Conservation (phyloP, 257 asterid genomes). For the Fraxinus cuspidata region DNA sequence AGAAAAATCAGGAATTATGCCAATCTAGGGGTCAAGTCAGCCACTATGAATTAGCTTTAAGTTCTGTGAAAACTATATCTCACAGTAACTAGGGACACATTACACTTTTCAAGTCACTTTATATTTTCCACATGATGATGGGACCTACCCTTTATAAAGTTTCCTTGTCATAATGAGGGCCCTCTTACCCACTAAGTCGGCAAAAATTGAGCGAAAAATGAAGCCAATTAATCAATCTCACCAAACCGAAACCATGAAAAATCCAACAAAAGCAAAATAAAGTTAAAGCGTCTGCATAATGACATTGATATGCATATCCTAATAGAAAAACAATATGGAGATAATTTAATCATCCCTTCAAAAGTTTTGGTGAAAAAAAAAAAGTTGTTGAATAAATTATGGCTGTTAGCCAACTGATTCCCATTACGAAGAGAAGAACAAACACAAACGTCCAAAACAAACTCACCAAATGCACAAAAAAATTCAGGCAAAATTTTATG, state of each 20-base stretch:
- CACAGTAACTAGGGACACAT: conserved; percentile 29
- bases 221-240: conserved; percentile 41
- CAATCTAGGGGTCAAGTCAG: conserved; percentile 36
- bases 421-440: conserved; percentile 3
- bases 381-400: conserved; percentile 11
- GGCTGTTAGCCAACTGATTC: background rate
- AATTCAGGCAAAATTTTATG: background rate
- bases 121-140: conserved; percentile 34
- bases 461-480: background rate
- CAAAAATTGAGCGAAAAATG: conserved; percentile 20
- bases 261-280: conserved; percentile 24
- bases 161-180: conserved; percentile 36
- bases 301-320: conserved; percentile 17
- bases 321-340: background rate
- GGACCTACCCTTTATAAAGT: conserved; percentile 37
- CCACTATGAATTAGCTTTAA: conserved; percentile 29
- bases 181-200: conserved; percentile 44
- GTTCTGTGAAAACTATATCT: conserved; percentile 25
- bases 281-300: conserved; percentile 19
- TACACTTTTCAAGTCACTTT: conserved; percentile 23
- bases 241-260: conserved; percentile 35
- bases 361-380: background rate
- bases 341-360: conserved; percentile 13
- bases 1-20: conserved; percentile 25
- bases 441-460: background rate